Evolutionary conservation across 2,329 filamentous ascomycete genomes (phyloP).

Genomic region (Lasiodiplodia sp.): DNA sequence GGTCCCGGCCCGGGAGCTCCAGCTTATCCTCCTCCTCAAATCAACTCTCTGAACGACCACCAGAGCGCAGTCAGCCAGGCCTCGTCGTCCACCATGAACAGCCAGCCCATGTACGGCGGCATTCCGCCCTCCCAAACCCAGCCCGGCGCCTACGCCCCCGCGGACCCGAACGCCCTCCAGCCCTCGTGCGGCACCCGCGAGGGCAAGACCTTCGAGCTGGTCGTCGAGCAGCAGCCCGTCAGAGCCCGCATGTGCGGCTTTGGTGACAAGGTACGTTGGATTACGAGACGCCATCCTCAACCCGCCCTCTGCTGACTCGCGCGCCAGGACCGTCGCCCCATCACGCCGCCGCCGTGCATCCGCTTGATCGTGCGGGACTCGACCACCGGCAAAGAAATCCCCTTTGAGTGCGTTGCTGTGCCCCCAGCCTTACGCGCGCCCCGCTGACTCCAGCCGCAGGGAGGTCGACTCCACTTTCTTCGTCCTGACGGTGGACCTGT

Average conservation of each 20-base stretch:
- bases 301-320: neutral
- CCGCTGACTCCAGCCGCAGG: slow-evolving; percentile 48
- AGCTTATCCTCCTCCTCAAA: slow-evolving; percentile 21
- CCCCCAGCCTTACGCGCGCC: neutral
- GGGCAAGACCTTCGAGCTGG: slow-evolving; percentile 59
- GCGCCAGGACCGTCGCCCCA: slow-evolving; percentile 84
- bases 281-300: neutral
- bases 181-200: slow-evolving; percentile 1
- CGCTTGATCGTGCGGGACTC: slow-evolving; percentile 80
- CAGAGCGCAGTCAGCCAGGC: slow-evolving; percentile 8
- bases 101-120: slow-evolving; percentile 26
- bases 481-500: slow-evolving; percentile 73
- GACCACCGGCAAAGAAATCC: slow-evolving; percentile 78
- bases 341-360: slow-evolving; percentile 94
- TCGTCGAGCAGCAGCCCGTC: slow-evolving; percentile 88
- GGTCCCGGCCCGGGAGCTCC: slow-evolving; percentile 20
- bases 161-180: neutral
- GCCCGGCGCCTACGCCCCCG: neutral
- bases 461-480: slow-evolving; percentile 74
- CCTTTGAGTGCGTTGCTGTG: slow-evolving; percentile 72
- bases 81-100: slow-evolving; percentile 25
- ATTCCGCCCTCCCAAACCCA: slow-evolving; percentile 1
- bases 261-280: slow-evolving; percentile 80
- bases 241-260: slow-evolving; percentile 98
- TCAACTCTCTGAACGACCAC: slow-evolving; percentile 24